A percentile compares a stretch with the other conserved stretches of the same genome.
phyloP scores from a whole-genome alignment of 495 filamentous ascomycete species.

The Penicillium tannophilum region DNA sequence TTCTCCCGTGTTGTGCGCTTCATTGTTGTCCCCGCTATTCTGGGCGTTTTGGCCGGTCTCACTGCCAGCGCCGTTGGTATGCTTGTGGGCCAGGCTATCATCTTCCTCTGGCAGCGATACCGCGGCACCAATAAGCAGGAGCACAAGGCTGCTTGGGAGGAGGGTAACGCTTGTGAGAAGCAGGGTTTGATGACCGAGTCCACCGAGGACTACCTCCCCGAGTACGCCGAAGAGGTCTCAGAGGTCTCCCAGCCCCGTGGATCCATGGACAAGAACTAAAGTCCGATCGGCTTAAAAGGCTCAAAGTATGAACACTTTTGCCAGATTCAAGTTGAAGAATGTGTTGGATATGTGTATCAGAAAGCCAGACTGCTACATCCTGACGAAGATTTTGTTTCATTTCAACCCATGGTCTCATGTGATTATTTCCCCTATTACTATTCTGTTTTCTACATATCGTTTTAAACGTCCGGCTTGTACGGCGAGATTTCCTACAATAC shows the following conservation, averaged over 20 bases:
- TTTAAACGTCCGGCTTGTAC: slow-evolving; percentile 25
- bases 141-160: slow-evolving; percentile 35
- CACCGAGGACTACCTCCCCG: slow-evolving; percentile 34
- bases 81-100: slow-evolving; percentile 52
- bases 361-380: background rate
- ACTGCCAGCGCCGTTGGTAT: slow-evolving; percentile 55
- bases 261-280: slow-evolving; percentile 38
- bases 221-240: slow-evolving; percentile 35
- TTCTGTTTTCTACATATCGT: slow-evolving; percentile 15
- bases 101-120: slow-evolving; percentile 54
- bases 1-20: slow-evolving; percentile 51
- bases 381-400: background rate
- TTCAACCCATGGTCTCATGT: background rate
- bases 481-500: slow-evolving; percentile 25
- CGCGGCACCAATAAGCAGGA: slow-evolving; percentile 35
- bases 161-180: slow-evolving; percentile 43
- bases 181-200: slow-evolving; percentile 41
- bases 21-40: slow-evolving; percentile 47
- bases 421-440: slow-evolving; percentile 6
- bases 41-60: slow-evolving; percentile 53
- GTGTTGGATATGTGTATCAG: background rate
- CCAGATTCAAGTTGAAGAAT: slow-evolving; percentile 2
- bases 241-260: slow-evolving; percentile 24
- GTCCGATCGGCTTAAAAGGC: background rate
- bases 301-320: background rate